These are phyloP conservation scores for Cordyceps pruinosa DNA, from an alignment of 2,329 filamentous ascomycete genomes.

Conservation along the genomic window DNA sequence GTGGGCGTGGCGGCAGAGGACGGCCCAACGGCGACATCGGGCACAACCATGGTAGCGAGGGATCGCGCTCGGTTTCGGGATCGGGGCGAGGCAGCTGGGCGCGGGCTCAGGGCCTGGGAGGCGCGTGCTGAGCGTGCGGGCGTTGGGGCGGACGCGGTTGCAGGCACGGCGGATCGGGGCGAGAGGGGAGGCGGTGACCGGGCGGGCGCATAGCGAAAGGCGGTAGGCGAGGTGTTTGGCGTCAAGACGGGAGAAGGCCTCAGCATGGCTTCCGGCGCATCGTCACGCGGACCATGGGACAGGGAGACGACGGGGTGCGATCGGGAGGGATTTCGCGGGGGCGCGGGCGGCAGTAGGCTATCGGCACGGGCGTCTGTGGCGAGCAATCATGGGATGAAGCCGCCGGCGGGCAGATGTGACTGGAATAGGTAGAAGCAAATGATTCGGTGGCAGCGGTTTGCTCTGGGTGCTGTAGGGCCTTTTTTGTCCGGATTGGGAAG, in stretches of 20 bases:
- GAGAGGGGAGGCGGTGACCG: slow-evolving; percentile 5
- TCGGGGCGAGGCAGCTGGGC: neutral
- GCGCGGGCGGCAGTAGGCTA: neutral
- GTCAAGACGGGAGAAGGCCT: slow-evolving; percentile 12
- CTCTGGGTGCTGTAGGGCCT: neutral
- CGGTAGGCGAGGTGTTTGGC: slow-evolving; percentile 8
- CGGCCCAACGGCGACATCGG: neutral
- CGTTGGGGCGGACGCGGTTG: neutral
- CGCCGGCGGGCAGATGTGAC: neutral
- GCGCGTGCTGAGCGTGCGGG: neutral
- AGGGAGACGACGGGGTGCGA: neutral
- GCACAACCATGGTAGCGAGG: neutral
- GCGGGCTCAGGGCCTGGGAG: neutral
- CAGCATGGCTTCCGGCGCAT: slow-evolving; percentile 14
- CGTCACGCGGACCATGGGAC: slow-evolving; percentile 6
- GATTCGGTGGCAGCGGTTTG: neutral
- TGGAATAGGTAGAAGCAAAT: neutral
- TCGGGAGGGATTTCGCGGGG: neutral
- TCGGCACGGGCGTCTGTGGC: neutral
- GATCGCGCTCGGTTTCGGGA: neutral
- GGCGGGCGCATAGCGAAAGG: slow-evolving; percentile 12
- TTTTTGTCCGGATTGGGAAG: neutral
- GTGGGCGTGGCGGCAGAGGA: neutral
- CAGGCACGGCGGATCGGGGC: slow-evolving; percentile 1
- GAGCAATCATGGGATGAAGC: neutral